phyloP scores from a whole-genome alignment of 23 red algal genomes.

The Gracilaria caudata region DNA sequence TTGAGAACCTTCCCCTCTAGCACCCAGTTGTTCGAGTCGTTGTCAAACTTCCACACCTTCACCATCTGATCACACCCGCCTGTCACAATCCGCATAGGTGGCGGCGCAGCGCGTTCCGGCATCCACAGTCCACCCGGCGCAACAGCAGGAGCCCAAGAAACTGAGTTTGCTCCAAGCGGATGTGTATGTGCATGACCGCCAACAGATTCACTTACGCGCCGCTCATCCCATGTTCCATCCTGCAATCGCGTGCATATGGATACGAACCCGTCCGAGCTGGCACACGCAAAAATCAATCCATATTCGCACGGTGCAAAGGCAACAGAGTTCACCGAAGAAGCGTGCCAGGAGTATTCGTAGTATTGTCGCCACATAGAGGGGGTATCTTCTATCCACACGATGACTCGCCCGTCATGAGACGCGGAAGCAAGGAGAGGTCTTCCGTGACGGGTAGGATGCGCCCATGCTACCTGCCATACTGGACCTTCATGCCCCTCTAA shows the following conservation, averaged over 20 bases:
- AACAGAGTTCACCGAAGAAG: conserved; percentile 91
- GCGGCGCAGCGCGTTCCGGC: conserved; percentile 71
- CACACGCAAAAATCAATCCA: conserved; percentile 92
- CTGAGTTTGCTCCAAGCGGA: conserved; percentile 84
- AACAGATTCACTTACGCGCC: conserved; percentile 75
- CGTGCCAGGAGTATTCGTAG: conserved; percentile 90
- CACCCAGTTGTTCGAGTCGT: conserved; percentile 62
- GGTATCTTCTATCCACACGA: conserved; percentile 85
- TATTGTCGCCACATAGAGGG: conserved; percentile 74
- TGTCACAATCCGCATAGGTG: conserved; percentile 87
- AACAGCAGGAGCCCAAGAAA: conserved; percentile 90
- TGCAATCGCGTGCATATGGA: conserved; percentile 81
- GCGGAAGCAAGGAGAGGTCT: conserved; percentile 82
- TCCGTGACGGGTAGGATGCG: conserved; percentile 88
- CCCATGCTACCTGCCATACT: conserved; percentile 98
- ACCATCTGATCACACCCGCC: conserved; percentile 93
- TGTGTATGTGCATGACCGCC: conserved; percentile 83
- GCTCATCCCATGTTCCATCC: conserved; percentile 91
- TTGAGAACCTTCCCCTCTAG: conserved; percentile 73
- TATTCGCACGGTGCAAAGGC: conserved; percentile 94
- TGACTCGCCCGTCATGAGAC: conserved; percentile 87
- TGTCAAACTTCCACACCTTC: conserved; percentile 72
- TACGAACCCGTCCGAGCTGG: conserved; percentile 94
- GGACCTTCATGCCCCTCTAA: conserved; percentile 88
- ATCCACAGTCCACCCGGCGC: conserved; percentile 70